Conservation (phyloP, 2,329 filamentous ascomycete genomes). For the Alternaria triticina region DNA sequence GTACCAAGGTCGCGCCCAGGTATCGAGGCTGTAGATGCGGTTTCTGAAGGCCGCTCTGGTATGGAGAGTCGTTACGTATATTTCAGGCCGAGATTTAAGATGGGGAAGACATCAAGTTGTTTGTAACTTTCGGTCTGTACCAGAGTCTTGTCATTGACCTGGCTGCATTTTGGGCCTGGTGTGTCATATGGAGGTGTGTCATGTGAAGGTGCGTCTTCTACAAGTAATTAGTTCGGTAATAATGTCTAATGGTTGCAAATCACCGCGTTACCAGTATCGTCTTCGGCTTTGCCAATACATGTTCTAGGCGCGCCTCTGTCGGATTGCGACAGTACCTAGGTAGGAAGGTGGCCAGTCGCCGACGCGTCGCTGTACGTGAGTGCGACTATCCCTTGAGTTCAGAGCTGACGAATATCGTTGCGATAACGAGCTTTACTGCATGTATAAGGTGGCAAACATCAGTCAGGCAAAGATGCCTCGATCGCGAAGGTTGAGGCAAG, state of each 20-base stretch:
- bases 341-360: not conserved
- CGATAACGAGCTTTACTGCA: not conserved
- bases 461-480: not conserved
- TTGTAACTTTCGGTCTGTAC: not conserved
- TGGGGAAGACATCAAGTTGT: not conserved
- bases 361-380: not conserved
- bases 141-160: not conserved
- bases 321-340: rapidly evolving
- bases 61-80: not conserved
- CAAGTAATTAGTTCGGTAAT: not conserved
- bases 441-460: not conserved
- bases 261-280: not conserved
- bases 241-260: not conserved
- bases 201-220: not conserved
- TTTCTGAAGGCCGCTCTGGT: not conserved
- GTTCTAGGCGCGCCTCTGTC: not conserved
- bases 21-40: not conserved
- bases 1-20: not conserved
- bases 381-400: too few species aligned
- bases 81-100: not conserved
- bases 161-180: not conserved
- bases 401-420: not conserved
- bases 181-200: not conserved
- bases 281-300: not conserved
- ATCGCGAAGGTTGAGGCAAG: not conserved